phyloP scores from a whole-genome alignment of 768 basidiomycete species.

The Mycena metata region DNA sequence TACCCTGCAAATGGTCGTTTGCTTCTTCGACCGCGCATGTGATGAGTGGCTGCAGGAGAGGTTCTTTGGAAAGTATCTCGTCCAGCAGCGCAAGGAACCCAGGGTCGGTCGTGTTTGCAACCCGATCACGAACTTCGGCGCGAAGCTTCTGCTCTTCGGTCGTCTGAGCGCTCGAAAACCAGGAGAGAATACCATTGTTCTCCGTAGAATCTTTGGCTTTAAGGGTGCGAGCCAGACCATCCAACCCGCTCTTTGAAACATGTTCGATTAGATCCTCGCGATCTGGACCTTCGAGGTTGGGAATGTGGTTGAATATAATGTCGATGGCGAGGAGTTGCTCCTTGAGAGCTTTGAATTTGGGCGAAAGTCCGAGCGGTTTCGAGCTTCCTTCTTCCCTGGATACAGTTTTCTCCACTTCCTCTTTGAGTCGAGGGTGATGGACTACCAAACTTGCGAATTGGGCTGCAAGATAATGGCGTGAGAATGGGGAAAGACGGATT shows the following conservation, averaged over 20 bases:
- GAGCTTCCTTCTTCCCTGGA: not conserved
- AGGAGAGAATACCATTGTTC: constrained; percentile 10
- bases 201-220: constrained; percentile 20
- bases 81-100: constrained; percentile 31
- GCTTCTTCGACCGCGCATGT: constrained; percentile 25
- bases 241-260: constrained; percentile 15
- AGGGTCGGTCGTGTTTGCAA: constrained; percentile 15
- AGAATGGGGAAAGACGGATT: not conserved
- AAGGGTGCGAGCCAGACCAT: constrained; percentile 8
- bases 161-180: constrained; percentile 14
- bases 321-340: constrained; percentile 34
- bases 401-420: constrained; percentile 18
- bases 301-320: constrained; percentile 18
- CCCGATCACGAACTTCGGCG: not conserved
- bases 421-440: constrained; percentile 23
- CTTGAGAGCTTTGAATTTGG: constrained; percentile 34
- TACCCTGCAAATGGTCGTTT: constrained; percentile 4
- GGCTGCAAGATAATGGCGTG: not conserved
- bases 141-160: constrained; percentile 21
- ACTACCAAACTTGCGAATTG: constrained; percentile 20
- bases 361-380: not conserved
- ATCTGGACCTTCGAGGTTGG: constrained; percentile 26
- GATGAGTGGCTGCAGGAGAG: constrained; percentile 28
- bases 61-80: constrained; percentile 30
- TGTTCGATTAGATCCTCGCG: constrained; percentile 36